Percentiles rank a stretch among this genome's conserved stretches.
These are phyloP conservation scores for Sporothrix pseudoabietina DNA, from an alignment of 2,329 filamentous ascomycete species.

Conservation along the genomic window DNA sequence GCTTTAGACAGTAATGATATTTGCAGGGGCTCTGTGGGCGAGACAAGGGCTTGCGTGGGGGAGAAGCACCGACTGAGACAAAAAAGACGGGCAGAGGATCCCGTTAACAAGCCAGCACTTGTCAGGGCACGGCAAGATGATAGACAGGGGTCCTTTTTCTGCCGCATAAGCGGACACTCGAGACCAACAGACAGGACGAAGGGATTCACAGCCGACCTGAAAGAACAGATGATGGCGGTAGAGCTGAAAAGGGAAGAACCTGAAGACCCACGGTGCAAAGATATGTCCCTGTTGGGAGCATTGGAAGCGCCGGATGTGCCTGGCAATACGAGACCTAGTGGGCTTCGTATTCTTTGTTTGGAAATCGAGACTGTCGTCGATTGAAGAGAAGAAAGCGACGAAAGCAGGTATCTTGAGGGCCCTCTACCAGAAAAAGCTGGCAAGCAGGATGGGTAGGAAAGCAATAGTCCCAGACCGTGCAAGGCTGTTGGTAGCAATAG, in stretches of 20 bases:
- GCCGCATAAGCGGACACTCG: background rate
- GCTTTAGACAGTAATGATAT: background rate
- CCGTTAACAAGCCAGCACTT: background rate
- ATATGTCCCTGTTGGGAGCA: background rate
- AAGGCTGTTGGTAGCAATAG: background rate
- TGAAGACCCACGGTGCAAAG: background rate
- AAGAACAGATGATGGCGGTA: background rate
- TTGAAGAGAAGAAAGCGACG: background rate
- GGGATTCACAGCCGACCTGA: background rate
- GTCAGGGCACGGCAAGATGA: background rate
- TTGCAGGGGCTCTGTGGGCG: background rate
- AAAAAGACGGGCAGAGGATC: background rate
- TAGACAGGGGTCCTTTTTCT: background rate
- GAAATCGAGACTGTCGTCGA: background rate
- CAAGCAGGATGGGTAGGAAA: background rate
- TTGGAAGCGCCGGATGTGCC: background rate
- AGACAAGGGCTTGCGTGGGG: background rate
- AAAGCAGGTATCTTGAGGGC: background rate
- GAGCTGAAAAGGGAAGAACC: constrained; percentile 2
- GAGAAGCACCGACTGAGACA: background rate
- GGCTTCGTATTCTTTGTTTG: background rate
- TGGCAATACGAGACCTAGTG: background rate
- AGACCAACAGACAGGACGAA: background rate
- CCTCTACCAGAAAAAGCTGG: background rate
- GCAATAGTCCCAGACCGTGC: background rate